Evolutionary conservation across 2,329 filamentous ascomycete species (phyloP), one percentile per base, ranked within the genome.

Genomic region (Cercospora berteroae): DNA sequence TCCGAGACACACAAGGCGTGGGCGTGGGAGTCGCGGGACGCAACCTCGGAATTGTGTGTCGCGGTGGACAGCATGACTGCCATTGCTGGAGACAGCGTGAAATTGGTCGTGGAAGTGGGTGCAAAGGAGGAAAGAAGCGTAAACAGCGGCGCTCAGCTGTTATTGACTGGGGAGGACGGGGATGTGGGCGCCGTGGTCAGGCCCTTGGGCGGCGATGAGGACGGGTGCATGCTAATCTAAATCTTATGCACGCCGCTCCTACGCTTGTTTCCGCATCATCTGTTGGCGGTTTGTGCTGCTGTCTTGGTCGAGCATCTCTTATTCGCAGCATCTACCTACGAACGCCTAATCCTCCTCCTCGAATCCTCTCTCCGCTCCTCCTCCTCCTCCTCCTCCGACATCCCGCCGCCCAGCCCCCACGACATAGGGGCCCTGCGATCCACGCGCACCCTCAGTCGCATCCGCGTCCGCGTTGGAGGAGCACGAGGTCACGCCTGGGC

Each of bases 381-480:
- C 27, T 31, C 25, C 27, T 10, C 25, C n/a, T 25, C 8, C 25
- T 20, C n/a, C 52, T 31, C 25, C 29, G 25, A 23, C 52, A 13
- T 31, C 52, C 52, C 52, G 33, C 57, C 18, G 29, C n/a, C 20
- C 48, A 13, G 25, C 23, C 25, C 20, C 13, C 9, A 29, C 29
- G 25, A 29, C 13, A 29, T 27, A 57, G 52, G 25, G 52, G 52
- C 52, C 36, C 36, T 33, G 52, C 52, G 52, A 57, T 36, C 42
- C n/a, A 31, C 60, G 27, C 60, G 50, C 60, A 29, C 44, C 13
- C 44, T 36, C 48, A 39, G 50, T 63, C 61, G 61, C 61, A 63
- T 50, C 50, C 61, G 50, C 29, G 48, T 56, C 61, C 44, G 44
- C 33, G n/a, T 33, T 63, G 23, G 44, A 29, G 44, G 61, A 63